These are phyloP conservation scores for Mycocentrospora acerina DNA, from an alignment of 2,329 filamentous ascomycete genomes.

Conservation along the genomic window DNA sequence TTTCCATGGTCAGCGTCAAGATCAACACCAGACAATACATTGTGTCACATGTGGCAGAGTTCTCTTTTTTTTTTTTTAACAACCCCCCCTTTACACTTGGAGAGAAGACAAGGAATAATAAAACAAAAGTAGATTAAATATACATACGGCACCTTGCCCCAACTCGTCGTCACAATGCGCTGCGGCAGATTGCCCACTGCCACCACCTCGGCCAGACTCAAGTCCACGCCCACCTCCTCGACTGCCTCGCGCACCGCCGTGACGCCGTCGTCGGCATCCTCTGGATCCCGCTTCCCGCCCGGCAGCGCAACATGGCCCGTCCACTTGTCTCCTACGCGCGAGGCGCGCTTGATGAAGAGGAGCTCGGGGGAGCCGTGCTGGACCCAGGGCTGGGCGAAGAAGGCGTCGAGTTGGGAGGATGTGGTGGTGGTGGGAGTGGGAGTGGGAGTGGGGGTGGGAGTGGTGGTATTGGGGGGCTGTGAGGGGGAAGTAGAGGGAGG, in stretches of 20 bases:
- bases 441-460: no score
- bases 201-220: slow-evolving; percentile 47
- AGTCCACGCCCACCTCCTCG: slow-evolving; percentile 67
- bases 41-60: no score
- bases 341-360: slow-evolving; percentile 70
- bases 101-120: no score
- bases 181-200: slow-evolving; percentile 65
- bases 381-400: slow-evolving; percentile 67
- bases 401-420: slow-evolving; percentile 49
- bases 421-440: slow-evolving; percentile 28
- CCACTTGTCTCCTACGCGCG: slow-evolving; percentile 67
- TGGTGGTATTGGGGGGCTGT: slow-evolving; percentile 16
- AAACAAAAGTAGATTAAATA: no score
- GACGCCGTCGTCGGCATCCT: slow-evolving; percentile 62
- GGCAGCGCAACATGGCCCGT: slow-evolving; percentile 69
- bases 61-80: background rate
- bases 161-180: slow-evolving; percentile 65
- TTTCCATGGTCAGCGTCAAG: slow-evolving; percentile 30
- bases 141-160: slow-evolving; percentile 63
- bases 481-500: slow-evolving; percentile 15
- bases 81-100: no score
- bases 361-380: slow-evolving; percentile 66
- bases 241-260: slow-evolving; percentile 64
- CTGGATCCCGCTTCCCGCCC: slow-evolving; percentile 66
- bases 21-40: no score